A percentile compares a stretch with the other conserved stretches of the same genome.
Conservation (phyloP, 1,139 yeast species). For the Yamadazyma kanchanaburiensis region DNA sequence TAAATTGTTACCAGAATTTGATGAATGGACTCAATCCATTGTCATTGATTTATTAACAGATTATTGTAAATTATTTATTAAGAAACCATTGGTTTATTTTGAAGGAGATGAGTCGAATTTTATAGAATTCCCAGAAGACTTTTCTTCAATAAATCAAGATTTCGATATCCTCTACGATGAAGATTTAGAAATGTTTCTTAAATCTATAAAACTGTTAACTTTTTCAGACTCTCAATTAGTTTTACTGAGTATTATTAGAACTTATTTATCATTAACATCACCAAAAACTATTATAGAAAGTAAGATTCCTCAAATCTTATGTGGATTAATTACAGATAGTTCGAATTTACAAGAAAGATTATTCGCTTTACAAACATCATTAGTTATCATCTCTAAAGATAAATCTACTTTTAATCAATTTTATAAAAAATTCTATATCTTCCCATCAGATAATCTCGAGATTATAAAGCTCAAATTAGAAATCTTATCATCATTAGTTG, state of each 20-base stretch:
- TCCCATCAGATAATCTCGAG: constrained; percentile 50
- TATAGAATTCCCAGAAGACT: constrained; percentile 39
- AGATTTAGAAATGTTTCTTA: constrained; percentile 55
- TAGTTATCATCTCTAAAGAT: constrained; percentile 31
- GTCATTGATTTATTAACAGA: constrained; percentile 62
- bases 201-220: constrained; percentile 41
- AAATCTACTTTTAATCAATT: constrained; percentile 45
- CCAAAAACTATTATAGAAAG: constrained; percentile 45
- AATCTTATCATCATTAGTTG: constrained; percentile 57
- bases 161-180: constrained; percentile 48
- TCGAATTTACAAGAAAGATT: constrained; percentile 29
- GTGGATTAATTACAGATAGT: constrained; percentile 33
- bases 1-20: constrained; percentile 50
- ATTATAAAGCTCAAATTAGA: constrained; percentile 58
- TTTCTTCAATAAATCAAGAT: constrained; percentile 19
- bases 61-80: constrained; percentile 61
- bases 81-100: constrained; percentile 42
- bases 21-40: constrained; percentile 71
- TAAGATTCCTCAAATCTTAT: constrained; percentile 48
- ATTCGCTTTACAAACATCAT: constrained; percentile 42
- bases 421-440: constrained; percentile 53
- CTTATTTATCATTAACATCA: constrained; percentile 54
- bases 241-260: constrained; percentile 56
- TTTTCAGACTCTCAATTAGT: constrained; percentile 59
- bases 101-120: constrained; percentile 15